Conservation (phyloP, 1,284 basidiomycete genomes). For the Trichosporon ovoides region DNA sequence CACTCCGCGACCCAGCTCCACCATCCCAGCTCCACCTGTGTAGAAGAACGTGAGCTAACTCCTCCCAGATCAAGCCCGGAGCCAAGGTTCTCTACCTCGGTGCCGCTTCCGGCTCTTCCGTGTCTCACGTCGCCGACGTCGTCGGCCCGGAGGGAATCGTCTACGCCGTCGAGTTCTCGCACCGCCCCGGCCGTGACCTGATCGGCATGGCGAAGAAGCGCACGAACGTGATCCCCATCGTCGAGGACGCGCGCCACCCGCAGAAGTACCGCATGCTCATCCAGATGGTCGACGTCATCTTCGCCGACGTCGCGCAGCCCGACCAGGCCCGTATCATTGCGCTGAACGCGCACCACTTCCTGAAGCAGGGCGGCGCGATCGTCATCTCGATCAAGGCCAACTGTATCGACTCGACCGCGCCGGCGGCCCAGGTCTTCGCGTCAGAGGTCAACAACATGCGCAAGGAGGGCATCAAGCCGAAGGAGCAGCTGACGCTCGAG, state of each 20-base stretch:
- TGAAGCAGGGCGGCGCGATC: conserved; percentile 87
- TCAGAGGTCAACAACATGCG: conserved; percentile 81
- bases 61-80: conserved; percentile 69
- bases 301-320: conserved; percentile 96
- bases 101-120: conserved; percentile 88
- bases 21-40: no score
- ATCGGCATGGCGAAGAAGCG: conserved; percentile 99
- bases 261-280: conserved; percentile 94
- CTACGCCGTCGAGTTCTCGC: conserved; percentile 97
- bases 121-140: conserved; percentile 97
- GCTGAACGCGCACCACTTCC: conserved; percentile 90
- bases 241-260: conserved; percentile 93
- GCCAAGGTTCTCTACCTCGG: conserved; percentile 97
- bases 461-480: conserved; percentile 76
- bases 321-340: conserved; percentile 96
- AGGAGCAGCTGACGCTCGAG: conserved; percentile 59
- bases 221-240: conserved; percentile 97
- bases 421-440: conserved; percentile 85
- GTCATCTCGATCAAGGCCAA: conserved; percentile 99
- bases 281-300: conserved; percentile 89
- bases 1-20: no score
- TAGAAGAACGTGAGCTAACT: conserved; percentile 1
- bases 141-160: conserved; percentile 96
- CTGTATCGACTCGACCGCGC: conserved; percentile 93
- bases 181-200: conserved; percentile 91